These are phyloP conservation scores for Pelagomonas calceolata DNA, from an alignment of 108 stramenopile species.

Conservation along the genomic window DNA sequence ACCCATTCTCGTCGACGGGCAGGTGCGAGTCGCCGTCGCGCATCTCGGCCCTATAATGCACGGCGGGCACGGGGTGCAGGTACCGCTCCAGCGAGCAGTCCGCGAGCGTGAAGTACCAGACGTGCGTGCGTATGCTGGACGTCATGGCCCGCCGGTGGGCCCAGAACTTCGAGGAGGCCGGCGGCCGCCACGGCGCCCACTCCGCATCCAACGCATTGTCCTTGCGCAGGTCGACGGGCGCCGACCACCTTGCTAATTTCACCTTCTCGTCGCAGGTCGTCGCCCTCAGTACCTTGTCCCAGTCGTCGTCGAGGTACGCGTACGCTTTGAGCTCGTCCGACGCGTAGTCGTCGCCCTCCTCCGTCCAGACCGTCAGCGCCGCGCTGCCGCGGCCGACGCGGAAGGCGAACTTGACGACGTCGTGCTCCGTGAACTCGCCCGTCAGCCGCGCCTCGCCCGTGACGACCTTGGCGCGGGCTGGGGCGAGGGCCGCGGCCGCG, in stretches of 20 bases:
- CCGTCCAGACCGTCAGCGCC: constrained; percentile 21
- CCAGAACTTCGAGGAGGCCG: too few species aligned
- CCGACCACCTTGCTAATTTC: constrained; percentile 16
- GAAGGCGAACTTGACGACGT: constrained; percentile 58
- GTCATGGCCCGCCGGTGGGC: neutral
- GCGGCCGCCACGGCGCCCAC: too few species aligned
- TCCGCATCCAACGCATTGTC: constrained; percentile 3
- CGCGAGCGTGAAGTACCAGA: constrained; percentile 59
- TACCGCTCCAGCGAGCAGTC: constrained; percentile 60
- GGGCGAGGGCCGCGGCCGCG: too few species aligned
- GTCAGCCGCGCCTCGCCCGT: constrained; percentile 46
- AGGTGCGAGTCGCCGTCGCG: constrained; percentile 27
- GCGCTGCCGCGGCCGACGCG: constrained; percentile 26
- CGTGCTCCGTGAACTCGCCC: constrained; percentile 51
- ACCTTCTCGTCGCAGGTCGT: constrained; percentile 54
- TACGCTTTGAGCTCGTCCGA: constrained; percentile 40
- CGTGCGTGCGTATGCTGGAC: constrained; percentile 22
- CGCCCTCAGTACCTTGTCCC: constrained; percentile 37
- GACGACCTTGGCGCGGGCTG: constrained; percentile 43
- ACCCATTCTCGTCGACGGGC: constrained; percentile 58
- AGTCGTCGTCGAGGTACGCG: constrained; percentile 52
- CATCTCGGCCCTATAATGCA: too few species aligned
- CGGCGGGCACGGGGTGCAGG: constrained; percentile 42
- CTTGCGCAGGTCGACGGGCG: constrained; percentile 36
- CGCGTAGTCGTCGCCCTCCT: constrained; percentile 45